Evolutionary conservation across 140 eudicot species (phyloP), one percentile per base, ranked within the genome.

Genomic region (Oenanthe javanica): DNA sequence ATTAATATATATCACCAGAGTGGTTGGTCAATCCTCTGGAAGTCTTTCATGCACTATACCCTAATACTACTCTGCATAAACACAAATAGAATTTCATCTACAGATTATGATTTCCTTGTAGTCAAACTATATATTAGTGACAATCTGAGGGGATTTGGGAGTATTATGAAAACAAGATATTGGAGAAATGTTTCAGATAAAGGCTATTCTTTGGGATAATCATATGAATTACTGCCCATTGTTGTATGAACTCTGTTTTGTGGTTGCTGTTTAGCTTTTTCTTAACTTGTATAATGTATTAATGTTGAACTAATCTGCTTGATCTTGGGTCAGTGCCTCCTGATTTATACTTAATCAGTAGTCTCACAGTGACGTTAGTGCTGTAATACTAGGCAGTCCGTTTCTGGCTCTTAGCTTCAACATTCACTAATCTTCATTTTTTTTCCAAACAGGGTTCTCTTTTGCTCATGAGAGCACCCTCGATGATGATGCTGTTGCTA

Each of bases 401-500:
- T 72, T 40, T 36, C 42, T 55, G 21, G 50, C 69, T 72, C 38
- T 19, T 71, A 72, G 57, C 52, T 80, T 52, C 38, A 6, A 9
- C 31, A 49, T 11, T 72, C 38, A 49, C 72, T 31, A 82, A 63
- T 79, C 40, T n/a, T 74, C 50, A 57, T 10, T 82, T 15, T 25
- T 16, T 45, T 63, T 47, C 13, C 64, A 27, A 72, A 16, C 86
- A 89, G 89, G 89, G 36, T 76, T 81, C 27, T 61, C 54, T 55
- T 8, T 73, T 42, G 63, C 83, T 82, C 80, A 76, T 54, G 84
- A 82, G 48, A 80, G 73, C 54, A 66, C 78, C 69, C 74, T 87
- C 77, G 74, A 71, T 55, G 88, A 52, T 36, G 75, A 73, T 80
- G 66, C 51, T 25, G 36, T 1, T 31, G 36, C 36, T 31, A 31